Evolutionary conservation across 768 basidiomycete species (phyloP), one percentile per base, ranked within the genome.

Genomic region (Phlegmacium glaucopus): DNA sequence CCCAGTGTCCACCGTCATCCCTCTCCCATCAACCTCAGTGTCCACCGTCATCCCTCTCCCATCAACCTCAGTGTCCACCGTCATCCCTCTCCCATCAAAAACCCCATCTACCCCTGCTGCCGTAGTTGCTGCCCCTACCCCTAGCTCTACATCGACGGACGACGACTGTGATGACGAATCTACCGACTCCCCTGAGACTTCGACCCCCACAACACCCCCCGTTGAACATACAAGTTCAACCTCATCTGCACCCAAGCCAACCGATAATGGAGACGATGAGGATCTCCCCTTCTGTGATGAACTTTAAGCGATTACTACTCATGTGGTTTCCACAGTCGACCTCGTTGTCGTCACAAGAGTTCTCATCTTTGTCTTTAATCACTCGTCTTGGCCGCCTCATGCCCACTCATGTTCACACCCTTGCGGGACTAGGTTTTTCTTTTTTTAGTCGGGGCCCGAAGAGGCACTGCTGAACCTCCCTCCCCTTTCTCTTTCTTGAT

Each of bases 271-370:
- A 17, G 42, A 50, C 16, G 58, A 59, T 42, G 54, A 52, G 25
- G 49, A 61, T 50, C 51, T 61, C 35, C 60, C 60, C 17, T 61
- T 51, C 55, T 61, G 61, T 42, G 61, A 61, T 27, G 61, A 61
- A 49, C 40, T 59, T 29, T 58, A 41, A 55, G 35, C 27, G 30
- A 22, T 22, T 22, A 22, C 22, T 22, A 22, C 22, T 22, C 5
- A 2, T 22, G 22, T 22, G 22, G 22, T 22, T 22, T 22, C 22
- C 22, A 22, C 5, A 22, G 22, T 22, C 22, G n/a, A n/a, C n/a
- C n/a, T n/a, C n/a, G 22, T 22, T 5, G 22, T 22, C 22, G 22
- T 22, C 22, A 5, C 22, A 2, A 22, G 5, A 22, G 22, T 22
- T 22, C 22, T 22, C 22, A 22, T 22, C 22, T 22, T 22, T 5